These are phyloP conservation scores for Coelastrella sp. DNA, from an alignment of 139 green algal species.

Conservation along the genomic window DNA sequence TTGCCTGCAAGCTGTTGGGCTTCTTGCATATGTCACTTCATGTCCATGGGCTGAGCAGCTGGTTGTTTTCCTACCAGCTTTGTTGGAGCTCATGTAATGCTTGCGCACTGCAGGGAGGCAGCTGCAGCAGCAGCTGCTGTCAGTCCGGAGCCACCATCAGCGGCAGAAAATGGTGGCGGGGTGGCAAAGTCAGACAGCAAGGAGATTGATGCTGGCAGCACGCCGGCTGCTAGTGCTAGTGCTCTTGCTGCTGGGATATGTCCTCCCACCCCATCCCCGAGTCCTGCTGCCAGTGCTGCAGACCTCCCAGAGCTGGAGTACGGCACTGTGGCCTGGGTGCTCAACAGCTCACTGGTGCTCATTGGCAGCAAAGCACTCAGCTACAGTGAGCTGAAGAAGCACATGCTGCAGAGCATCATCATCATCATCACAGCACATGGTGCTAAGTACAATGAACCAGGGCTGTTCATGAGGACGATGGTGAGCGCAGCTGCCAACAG, in stretches of 20 bases:
- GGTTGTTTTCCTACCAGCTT: too few species aligned
- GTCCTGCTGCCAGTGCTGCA: conserved; percentile 8
- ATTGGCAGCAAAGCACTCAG: conserved; percentile 61
- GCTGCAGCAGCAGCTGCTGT: not conserved
- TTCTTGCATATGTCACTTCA: too few species aligned
- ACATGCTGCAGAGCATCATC: conserved; percentile 85
- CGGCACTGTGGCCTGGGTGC: conserved; percentile 77
- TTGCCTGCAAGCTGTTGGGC: too few species aligned
- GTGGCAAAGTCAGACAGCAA: not conserved
- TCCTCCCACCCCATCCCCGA: not conserved
- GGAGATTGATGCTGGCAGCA: not conserved
- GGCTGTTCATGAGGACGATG: conserved; percentile 74
- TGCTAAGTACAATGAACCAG: conserved; percentile 64
- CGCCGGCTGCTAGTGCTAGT: not conserved
- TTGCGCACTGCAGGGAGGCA: not conserved
- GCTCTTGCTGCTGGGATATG: not conserved
- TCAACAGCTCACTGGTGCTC: conserved; percentile 71
- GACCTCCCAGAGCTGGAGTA: conserved; percentile 66
- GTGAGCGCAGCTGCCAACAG: not conserved
- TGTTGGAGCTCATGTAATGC: too few species aligned
- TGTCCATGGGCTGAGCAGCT: too few species aligned
- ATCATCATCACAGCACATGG: conserved; percentile 72
- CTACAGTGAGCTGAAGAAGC: conserved; percentile 76
- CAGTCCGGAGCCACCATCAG: not conserved
- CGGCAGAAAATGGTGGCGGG: not conserved